phyloP scores from a whole-genome alignment of 1,139 yeast species.

The Geotrichum bryndzae region DNA sequence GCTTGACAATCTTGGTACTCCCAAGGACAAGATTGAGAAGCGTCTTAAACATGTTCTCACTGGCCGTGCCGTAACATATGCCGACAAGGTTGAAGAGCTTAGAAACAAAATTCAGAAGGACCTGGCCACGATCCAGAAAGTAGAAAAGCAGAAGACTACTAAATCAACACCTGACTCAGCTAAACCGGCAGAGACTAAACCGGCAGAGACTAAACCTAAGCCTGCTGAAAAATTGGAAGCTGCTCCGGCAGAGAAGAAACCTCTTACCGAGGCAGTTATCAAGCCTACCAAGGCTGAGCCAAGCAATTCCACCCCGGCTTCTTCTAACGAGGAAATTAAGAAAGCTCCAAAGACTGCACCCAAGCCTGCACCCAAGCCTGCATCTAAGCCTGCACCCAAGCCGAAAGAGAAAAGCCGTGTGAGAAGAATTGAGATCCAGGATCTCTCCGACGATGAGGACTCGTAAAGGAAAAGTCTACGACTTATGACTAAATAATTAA shows the following conservation, averaged over 20 bases:
- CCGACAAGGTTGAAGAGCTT: slow-evolving; percentile 11
- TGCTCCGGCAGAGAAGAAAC: not conserved
- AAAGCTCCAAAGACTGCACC: not conserved
- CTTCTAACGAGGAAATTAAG: not conserved
- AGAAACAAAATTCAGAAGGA: not conserved
- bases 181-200: not conserved
- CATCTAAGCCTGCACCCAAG: not conserved
- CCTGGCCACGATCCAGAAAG: not conserved
- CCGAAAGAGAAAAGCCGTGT: not conserved
- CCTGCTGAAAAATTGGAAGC: not conserved
- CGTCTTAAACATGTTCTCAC: slow-evolving; percentile 13
- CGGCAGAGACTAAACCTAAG: not conserved
- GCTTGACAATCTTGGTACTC: slow-evolving; percentile 1
- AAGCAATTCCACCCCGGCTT: not conserved
- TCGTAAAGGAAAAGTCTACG: not conserved
- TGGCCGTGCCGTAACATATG: slow-evolving; percentile 11
- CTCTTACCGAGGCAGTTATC: not conserved
- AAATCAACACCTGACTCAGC: too few species aligned
- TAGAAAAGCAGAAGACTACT: not conserved
- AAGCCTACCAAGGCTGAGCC: not conserved
- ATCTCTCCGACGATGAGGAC: not conserved
- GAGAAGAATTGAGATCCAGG: not conserved
- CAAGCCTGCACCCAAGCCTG: not conserved
- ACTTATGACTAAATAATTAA: not conserved
- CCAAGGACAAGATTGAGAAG: not conserved